These are phyloP conservation scores for Didymella sp. DNA, from an alignment of 2,329 filamentous ascomycete species.

Conservation along the genomic window DNA sequence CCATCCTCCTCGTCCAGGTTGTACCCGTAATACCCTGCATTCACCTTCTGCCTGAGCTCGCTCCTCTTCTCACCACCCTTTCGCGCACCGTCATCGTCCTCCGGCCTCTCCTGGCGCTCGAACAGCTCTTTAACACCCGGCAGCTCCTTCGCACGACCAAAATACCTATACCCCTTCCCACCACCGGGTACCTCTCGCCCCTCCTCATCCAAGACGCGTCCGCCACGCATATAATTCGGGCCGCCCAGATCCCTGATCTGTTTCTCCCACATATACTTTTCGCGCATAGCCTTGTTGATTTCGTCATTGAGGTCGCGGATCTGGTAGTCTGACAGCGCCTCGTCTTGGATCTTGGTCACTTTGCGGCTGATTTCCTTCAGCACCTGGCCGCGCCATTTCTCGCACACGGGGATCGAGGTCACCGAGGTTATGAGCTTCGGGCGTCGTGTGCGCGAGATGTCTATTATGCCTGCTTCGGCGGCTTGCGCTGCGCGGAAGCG, in stretches of 20 bases:
- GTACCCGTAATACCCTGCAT: slow-evolving; percentile 96
- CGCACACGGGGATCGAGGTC: slow-evolving; percentile 82
- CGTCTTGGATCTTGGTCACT: slow-evolving; percentile 93
- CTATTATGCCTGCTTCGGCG: slow-evolving; percentile 93
- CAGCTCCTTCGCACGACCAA: slow-evolving; percentile 85
- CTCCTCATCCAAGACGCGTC: slow-evolving; percentile 62
- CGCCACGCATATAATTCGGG: slow-evolving; percentile 90
- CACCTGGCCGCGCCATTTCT: slow-evolving; percentile 98
- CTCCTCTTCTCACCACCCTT: slow-evolving; percentile 72
- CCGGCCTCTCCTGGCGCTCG: slow-evolving; percentile 44
- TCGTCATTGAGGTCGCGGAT: slow-evolving; percentile 98
- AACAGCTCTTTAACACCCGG: slow-evolving; percentile 92
- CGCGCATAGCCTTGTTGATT: slow-evolving; percentile 98
- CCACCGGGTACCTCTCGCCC: slow-evolving; percentile 66
- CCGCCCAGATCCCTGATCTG: slow-evolving; percentile 96
- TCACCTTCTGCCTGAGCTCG: slow-evolving; percentile 77
- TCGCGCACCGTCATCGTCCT: slow-evolving; percentile 60
- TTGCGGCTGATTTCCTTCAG: slow-evolving; percentile 97
- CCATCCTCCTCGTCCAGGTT: slow-evolving; percentile 91
- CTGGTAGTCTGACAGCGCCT: slow-evolving; percentile 91
- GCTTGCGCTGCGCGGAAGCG: slow-evolving; percentile 98
- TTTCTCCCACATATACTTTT: slow-evolving; percentile 99
- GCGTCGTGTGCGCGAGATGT: slow-evolving; percentile 85
- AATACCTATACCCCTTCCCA: slow-evolving; percentile 85
- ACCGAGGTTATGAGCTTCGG: slow-evolving; percentile 91